A percentile compares a stretch with the other conserved stretches of the same genome.
These are phyloP conservation scores for Glebionis coronaria DNA, from an alignment of 129 eudicot species.

Conservation along the genomic window DNA sequence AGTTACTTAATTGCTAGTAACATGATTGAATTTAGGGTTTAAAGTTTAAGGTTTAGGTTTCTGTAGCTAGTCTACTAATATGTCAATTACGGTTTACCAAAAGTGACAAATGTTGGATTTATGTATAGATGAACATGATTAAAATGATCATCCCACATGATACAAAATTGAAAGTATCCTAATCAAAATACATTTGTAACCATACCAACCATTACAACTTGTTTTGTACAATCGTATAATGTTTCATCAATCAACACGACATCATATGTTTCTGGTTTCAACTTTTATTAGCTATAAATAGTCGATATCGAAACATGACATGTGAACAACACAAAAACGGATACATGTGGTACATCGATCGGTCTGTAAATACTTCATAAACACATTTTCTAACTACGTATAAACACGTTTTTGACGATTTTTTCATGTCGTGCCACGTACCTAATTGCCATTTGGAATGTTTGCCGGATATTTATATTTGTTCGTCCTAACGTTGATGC, in stretches of 20 bases:
- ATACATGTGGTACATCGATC: constrained; percentile 20
- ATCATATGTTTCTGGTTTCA: neutral
- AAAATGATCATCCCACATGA: constrained; percentile 12
- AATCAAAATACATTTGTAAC: neutral
- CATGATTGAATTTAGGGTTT: too few species aligned
- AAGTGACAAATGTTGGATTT: neutral
- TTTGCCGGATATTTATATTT: neutral
- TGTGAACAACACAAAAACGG: constrained; percentile 13
- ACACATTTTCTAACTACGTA: neutral
- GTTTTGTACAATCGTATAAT: neutral
- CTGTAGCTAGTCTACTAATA: too few species aligned
- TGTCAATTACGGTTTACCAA: neutral
- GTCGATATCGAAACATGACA: constrained; percentile 15
- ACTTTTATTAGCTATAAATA: constrained; percentile 10
- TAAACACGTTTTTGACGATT: neutral
- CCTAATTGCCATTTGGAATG: neutral
- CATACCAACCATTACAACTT: neutral
- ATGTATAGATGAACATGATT: neutral
- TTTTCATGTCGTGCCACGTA: neutral
- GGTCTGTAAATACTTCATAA: neutral
- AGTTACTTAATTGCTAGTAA: too few species aligned
- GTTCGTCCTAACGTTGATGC: constrained; percentile 5
- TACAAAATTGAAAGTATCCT: neutral
- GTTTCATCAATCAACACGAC: constrained; percentile 4
- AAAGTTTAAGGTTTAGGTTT: too few species aligned